phyloP scores from a whole-genome alignment of 805 yeast species.

The Metschnikowia kunwiensis region DNA sequence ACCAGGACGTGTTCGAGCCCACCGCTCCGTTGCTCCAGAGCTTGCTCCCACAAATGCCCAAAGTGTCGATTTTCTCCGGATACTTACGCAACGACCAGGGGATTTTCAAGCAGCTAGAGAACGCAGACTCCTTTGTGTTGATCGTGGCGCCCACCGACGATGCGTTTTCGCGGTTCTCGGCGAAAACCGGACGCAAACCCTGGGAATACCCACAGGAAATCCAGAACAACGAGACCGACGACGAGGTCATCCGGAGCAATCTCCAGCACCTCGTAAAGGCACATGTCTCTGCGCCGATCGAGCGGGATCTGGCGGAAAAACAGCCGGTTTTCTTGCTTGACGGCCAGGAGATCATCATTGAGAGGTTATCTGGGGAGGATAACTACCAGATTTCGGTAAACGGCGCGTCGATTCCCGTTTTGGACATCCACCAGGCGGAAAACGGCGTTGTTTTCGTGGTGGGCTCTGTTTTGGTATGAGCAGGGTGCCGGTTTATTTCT shows the following conservation, averaged over 20 bases:
- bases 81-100: slow-evolving; percentile 64
- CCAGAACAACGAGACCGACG: slow-evolving; percentile 31
- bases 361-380: slow-evolving; percentile 2
- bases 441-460: slow-evolving; percentile 40
- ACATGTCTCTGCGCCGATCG: slow-evolving; percentile 41
- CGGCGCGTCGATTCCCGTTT: slow-evolving; percentile 26
- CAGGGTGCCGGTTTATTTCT: slow-evolving; percentile 3
- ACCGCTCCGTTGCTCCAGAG: slow-evolving; percentile 28
- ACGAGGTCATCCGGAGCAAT: slow-evolving; percentile 48
- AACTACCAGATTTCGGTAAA: slow-evolving; percentile 14
- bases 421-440: slow-evolving; percentile 30
- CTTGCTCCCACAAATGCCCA: slow-evolving; percentile 33
- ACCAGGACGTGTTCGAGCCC: slow-evolving; percentile 12
- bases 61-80: slow-evolving; percentile 60
- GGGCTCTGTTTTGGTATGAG: slow-evolving; percentile 27
- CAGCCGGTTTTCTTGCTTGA: slow-evolving; percentile 6
- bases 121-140: slow-evolving; percentile 39
- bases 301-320: slow-evolving; percentile 5
- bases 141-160: slow-evolving; percentile 71
- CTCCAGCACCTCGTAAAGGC: slow-evolving; percentile 56
- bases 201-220: slow-evolving; percentile 73
- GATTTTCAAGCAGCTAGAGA: slow-evolving; percentile 47
- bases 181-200: slow-evolving; percentile 56
- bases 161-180: slow-evolving; percentile 45
- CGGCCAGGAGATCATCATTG: slow-evolving; percentile 9